Percentiles rank a stretch among this genome's conserved stretches.
These are phyloP conservation scores for Aspergillus sclerotialis DNA, from an alignment of 2,329 filamentous ascomycete species.

Conservation along the genomic window DNA sequence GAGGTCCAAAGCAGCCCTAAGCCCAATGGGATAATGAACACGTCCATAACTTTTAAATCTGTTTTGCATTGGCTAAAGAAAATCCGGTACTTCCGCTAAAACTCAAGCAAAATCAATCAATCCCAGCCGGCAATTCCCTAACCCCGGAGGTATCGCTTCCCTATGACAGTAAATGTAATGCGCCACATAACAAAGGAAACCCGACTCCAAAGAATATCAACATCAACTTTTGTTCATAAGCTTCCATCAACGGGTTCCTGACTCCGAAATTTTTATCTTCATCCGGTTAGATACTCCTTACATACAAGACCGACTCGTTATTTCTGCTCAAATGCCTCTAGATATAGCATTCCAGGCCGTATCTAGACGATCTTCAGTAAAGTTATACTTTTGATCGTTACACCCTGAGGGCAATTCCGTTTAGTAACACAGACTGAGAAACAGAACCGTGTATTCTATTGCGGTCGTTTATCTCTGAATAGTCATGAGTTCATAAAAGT, in stretches of 20 bases:
- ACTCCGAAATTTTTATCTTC: background rate
- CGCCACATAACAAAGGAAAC: constrained; percentile 1
- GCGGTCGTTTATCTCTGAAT: background rate
- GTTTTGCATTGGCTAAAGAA: no score
- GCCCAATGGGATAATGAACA: no score
- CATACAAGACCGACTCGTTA: background rate
- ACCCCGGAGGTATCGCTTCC: no score
- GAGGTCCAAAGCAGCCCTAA: no score
- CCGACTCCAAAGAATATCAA: constrained; percentile 1
- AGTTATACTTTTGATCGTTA: background rate
- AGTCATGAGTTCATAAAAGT: background rate
- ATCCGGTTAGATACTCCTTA: background rate
- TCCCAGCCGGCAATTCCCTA: no score
- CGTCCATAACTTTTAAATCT: no score
- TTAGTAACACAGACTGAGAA: constrained; percentile 2
- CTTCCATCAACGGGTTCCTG: background rate
- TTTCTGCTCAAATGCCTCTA: background rate
- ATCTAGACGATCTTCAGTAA: background rate
- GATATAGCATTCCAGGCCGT: background rate
- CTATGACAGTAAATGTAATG: no score
- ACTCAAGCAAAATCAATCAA: no score
- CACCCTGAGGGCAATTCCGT: constrained; percentile 1
- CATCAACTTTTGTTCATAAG: constrained; percentile 1
- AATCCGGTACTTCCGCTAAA: no score
- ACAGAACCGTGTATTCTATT: background rate